Evolutionary conservation across 495 filamentous ascomycete genomes (phyloP).

Genomic region (Mycothermus thermophilus): DNA sequence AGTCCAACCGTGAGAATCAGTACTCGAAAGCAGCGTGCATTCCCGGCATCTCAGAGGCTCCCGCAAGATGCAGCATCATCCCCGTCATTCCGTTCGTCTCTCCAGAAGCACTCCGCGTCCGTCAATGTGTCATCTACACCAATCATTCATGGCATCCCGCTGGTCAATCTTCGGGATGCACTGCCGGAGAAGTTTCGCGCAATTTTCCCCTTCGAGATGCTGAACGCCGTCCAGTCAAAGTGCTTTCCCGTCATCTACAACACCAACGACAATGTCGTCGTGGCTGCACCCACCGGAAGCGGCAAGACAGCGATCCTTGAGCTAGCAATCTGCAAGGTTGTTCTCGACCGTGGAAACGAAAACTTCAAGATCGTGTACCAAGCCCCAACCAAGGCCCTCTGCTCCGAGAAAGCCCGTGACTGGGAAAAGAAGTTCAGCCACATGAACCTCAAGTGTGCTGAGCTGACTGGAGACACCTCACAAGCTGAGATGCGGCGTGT

Average conservation of each 20-base stretch:
- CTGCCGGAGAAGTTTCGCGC: slow-evolving; percentile 66
- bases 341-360: slow-evolving; percentile 45
- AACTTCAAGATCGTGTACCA: slow-evolving; percentile 91
- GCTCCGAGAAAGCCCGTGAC: slow-evolving; percentile 65
- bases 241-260: slow-evolving; percentile 63
- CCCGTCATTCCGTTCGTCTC: background rate
- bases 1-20: slow-evolving; percentile 9
- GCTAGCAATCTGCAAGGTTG: slow-evolving; percentile 74
- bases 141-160: slow-evolving; percentile 47
- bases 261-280: slow-evolving; percentile 68
- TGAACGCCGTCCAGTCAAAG: slow-evolving; percentile 89
- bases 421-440: slow-evolving; percentile 76
- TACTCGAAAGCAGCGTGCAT: slow-evolving; percentile 1
- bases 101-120: no score
- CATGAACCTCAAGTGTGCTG: slow-evolving; percentile 62
- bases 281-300: slow-evolving; percentile 84
- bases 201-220: slow-evolving; percentile 66
- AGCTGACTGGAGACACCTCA: slow-evolving; percentile 88
- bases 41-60: background rate
- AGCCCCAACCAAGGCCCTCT: slow-evolving; percentile 88
- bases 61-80: no score
- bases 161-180: slow-evolving; percentile 52
- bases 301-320: slow-evolving; percentile 90
- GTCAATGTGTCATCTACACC: slow-evolving; percentile 20
- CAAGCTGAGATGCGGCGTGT: slow-evolving; percentile 56